phyloP scores from a whole-genome alignment of 23 red algal species.

The Cyanidiococcus yangmingshanensis region DNA sequence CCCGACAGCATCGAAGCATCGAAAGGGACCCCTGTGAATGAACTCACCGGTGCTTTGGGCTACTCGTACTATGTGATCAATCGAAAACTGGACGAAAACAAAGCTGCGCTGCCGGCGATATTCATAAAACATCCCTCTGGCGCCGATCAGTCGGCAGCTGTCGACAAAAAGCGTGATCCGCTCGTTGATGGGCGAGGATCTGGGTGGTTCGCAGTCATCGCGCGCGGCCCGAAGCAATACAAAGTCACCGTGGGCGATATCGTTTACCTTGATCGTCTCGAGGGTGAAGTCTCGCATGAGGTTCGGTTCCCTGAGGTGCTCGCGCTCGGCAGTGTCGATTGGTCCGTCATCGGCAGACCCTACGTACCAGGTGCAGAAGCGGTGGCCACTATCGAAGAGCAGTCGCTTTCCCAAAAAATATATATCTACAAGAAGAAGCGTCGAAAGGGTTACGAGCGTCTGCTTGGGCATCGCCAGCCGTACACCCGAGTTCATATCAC shows the following conservation, averaged over 20 bases:
- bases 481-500: not conserved
- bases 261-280: not conserved
- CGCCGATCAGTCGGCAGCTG: not conserved
- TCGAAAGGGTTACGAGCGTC: not conserved
- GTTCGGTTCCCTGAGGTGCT: not conserved
- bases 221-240: constrained; percentile 3
- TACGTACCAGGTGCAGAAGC: not conserved
- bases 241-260: constrained; percentile 12
- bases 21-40: too few species aligned
- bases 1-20: too few species aligned
- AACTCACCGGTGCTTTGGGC: not conserved
- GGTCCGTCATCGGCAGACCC: not conserved
- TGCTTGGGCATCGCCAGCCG: not conserved
- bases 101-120: not conserved
- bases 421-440: constrained; percentile 1
- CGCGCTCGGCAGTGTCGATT: not conserved
- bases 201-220: not conserved
- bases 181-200: not conserved
- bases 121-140: not conserved
- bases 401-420: not conserved
- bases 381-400: not conserved
- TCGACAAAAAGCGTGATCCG: not conserved
- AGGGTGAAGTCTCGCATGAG: not conserved
- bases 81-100: not conserved
- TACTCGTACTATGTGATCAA: constrained; percentile 2